Percentiles rank a stretch among this genome's conserved stretches.
Evolutionary conservation across 2,329 filamentous ascomycete species (phyloP).

Genomic region (Penicillium brasilianum): DNA sequence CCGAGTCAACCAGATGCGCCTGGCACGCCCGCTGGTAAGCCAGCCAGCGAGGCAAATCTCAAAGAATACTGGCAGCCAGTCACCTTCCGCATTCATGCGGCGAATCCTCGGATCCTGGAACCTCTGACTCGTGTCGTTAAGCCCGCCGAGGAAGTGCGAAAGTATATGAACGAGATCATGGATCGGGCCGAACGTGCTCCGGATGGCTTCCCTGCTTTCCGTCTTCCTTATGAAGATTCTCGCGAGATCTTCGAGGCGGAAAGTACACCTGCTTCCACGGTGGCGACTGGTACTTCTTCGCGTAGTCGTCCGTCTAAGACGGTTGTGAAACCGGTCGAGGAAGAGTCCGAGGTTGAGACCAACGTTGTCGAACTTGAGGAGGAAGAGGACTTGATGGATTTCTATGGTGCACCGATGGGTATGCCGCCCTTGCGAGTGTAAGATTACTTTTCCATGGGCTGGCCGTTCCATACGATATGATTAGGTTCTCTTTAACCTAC

Average conservation of each 20-base stretch:
- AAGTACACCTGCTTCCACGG: conserved; percentile 29
- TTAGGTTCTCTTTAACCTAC: background rate
- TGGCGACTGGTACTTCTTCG: conserved; percentile 16
- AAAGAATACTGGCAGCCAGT: conserved; percentile 58
- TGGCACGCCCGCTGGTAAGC: conserved; percentile 15
- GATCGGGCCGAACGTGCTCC: conserved; percentile 61
- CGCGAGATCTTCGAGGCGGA: conserved; percentile 38
- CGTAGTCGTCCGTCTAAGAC: conserved; percentile 32
- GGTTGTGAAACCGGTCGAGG: conserved; percentile 29
- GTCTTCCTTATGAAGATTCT: conserved; percentile 54
- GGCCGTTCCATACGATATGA: background rate
- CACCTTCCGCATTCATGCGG: conserved; percentile 62
- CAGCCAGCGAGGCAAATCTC: conserved; percentile 32
- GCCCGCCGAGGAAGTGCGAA: conserved; percentile 57
- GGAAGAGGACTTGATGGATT: conserved; percentile 45
- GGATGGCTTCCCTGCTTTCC: conserved; percentile 60
- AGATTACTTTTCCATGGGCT: background rate
- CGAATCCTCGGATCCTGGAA: conserved; percentile 58
- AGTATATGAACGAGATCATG: conserved; percentile 63
- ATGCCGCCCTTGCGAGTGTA: conserved; percentile 38
- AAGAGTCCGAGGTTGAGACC: conserved; percentile 36
- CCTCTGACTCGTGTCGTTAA: conserved; percentile 62
- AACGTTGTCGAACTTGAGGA: conserved; percentile 26
- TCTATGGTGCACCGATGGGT: conserved; percentile 46
- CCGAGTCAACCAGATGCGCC: conserved; percentile 15